Conservation (phyloP, 2,329 filamentous ascomycete species). For the Pestalotiopsis sp. region DNA sequence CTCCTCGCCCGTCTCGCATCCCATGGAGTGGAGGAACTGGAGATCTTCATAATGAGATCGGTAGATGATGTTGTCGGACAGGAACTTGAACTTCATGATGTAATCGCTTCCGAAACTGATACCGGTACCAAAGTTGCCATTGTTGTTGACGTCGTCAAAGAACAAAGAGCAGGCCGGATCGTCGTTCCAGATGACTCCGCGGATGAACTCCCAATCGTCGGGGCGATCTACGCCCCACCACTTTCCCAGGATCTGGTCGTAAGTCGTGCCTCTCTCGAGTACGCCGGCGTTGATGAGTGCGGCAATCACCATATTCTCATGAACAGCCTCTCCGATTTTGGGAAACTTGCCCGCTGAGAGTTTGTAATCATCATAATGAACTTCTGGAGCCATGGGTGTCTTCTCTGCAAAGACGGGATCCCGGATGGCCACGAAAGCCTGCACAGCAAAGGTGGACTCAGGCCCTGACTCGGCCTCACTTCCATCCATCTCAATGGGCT, state of each 20-base stretch:
- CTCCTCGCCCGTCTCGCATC: slow-evolving; percentile 6
- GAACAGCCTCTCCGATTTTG: not conserved
- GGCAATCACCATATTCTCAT: not conserved
- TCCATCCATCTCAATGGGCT: not conserved
- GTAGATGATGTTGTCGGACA: slow-evolving; percentile 9
- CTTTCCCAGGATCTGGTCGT: not conserved
- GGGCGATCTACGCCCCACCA: not conserved
- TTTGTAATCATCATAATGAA: not conserved
- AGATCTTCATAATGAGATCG: slow-evolving; percentile 18
- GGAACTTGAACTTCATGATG: not conserved
- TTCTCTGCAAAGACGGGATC: not conserved
- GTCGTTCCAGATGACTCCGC: slow-evolving; percentile 3
- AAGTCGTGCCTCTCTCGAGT: not conserved
- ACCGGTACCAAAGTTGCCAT: not conserved
- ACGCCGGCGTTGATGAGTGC: not conserved
- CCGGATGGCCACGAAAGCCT: not conserved
- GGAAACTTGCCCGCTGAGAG: not conserved
- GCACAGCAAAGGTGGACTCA: not conserved
- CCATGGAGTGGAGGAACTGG: slow-evolving; percentile 19
- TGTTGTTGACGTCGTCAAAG: not conserved
- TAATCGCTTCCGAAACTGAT: not conserved
- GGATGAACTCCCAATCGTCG: not conserved
- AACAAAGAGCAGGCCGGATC: not conserved
- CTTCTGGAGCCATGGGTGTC: not conserved
- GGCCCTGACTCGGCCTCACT: not conserved